phyloP scores from a whole-genome alignment of 208 protist species.

The Tetramitus jugosus region DNA sequence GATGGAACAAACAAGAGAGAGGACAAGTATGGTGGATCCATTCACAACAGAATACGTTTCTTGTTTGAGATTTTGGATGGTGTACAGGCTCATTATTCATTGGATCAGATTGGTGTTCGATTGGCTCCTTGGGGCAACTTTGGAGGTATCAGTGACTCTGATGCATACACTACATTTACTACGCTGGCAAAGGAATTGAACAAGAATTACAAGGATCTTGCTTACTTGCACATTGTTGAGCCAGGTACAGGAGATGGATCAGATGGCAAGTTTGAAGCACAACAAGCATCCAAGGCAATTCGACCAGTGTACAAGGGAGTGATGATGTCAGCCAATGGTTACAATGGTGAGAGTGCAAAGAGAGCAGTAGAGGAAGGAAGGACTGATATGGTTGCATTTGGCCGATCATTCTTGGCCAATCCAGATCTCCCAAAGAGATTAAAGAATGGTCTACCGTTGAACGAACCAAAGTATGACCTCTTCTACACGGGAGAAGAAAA shows the following conservation, averaged over 20 bases:
- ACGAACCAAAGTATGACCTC: background rate
- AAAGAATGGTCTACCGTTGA: slow-evolving; percentile 1
- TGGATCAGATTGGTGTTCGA: background rate
- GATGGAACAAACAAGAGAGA: slow-evolving; percentile 66
- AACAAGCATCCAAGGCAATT: background rate
- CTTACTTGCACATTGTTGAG: background rate
- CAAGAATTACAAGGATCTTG: background rate
- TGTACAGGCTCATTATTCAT: background rate
- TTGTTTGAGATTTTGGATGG: slow-evolving; percentile 60
- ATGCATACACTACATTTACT: slow-evolving; percentile 61
- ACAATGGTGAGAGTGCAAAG: slow-evolving; percentile 43
- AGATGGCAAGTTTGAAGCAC: too few species aligned
- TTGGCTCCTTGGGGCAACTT: background rate
- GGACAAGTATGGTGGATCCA: slow-evolving; percentile 67
- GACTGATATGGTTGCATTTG: slow-evolving; percentile 53
- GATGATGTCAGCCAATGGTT: slow-evolving; percentile 32
- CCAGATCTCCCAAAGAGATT: slow-evolving; percentile 53
- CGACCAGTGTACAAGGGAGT: background rate
- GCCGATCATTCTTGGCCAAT: slow-evolving; percentile 51
- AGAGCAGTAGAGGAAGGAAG: slow-evolving; percentile 37
- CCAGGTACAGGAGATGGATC: too few species aligned
- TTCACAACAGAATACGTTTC: slow-evolving; percentile 66
- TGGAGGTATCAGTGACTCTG: background rate
- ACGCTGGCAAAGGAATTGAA: slow-evolving; percentile 48
- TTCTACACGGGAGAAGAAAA: background rate